Percentiles rank a stretch among this genome's conserved stretches.
Evolutionary conservation across 768 basidiomycete genomes (phyloP).

Genomic region (Coprinopsis cinerea): DNA sequence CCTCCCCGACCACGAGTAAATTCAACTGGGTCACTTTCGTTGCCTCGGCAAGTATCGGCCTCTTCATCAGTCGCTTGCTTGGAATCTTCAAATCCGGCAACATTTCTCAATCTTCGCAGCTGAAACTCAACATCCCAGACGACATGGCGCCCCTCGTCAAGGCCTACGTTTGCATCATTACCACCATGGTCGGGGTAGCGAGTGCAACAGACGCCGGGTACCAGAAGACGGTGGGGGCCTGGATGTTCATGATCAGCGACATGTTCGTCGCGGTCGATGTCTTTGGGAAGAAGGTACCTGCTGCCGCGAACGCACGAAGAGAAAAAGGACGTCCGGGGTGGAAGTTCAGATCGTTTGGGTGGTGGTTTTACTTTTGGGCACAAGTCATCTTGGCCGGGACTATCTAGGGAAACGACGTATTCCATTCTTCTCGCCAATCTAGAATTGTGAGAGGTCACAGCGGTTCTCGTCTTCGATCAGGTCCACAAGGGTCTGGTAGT

Average conservation of each 20-base stretch:
- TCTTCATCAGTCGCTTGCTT: slow-evolving; percentile 14
- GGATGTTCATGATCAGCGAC: slow-evolving; percentile 22
- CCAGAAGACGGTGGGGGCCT: slow-evolving; percentile 17
- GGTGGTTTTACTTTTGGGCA: slow-evolving; percentile 20
- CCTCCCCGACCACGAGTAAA: not conserved
- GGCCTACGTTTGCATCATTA: slow-evolving; percentile 17
- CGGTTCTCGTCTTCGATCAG: slow-evolving; percentile 41
- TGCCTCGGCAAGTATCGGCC: slow-evolving; percentile 13
- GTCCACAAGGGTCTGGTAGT: slow-evolving; percentile 37
- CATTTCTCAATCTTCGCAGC: slow-evolving; percentile 4
- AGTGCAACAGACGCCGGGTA: slow-evolving; percentile 20
- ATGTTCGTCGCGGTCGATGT: slow-evolving; percentile 19
- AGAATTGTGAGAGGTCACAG: slow-evolving; percentile 11
- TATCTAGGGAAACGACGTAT: slow-evolving; percentile 11
- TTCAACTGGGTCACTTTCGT: slow-evolving; percentile 14
- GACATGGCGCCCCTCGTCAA: slow-evolving; percentile 15
- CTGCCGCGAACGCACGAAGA: not conserved
- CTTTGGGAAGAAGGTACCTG: slow-evolving; percentile 14
- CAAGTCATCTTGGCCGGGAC: slow-evolving; percentile 19
- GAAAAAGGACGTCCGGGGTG: slow-evolving; percentile 15
- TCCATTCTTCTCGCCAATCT: not conserved
- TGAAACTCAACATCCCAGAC: slow-evolving; percentile 14
- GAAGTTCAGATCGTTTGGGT: slow-evolving; percentile 18
- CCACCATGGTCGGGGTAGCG: slow-evolving; percentile 21
- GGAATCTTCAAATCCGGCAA: slow-evolving; percentile 15